Evolutionary conservation across 176 grass and related monocot genomes (phyloP).

Genomic region (Oryza glaberrima): DNA sequence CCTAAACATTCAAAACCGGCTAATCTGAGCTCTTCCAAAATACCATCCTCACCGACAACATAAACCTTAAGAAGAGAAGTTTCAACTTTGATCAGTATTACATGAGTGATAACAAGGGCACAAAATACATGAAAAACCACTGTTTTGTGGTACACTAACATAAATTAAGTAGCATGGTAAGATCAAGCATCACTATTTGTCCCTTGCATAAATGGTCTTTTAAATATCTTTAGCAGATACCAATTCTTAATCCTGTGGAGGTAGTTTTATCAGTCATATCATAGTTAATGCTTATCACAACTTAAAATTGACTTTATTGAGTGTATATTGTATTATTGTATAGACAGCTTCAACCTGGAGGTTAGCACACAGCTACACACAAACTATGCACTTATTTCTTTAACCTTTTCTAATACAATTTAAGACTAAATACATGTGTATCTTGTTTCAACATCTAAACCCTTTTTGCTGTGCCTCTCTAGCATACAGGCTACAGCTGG

Average conservation of each 20-base stretch:
- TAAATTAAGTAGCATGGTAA: conserved; percentile 13
- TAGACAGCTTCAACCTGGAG: neutral
- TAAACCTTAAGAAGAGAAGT: conserved; percentile 65
- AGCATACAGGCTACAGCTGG: neutral
- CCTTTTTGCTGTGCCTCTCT: neutral
- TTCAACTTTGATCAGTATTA: conserved; percentile 37
- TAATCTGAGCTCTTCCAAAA: conserved; percentile 86
- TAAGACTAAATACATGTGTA: neutral
- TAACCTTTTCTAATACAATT: neutral
- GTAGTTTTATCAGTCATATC: conserved; percentile 1
- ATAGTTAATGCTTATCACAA: neutral
- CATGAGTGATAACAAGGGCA: neutral
- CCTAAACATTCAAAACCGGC: conserved; percentile 93
- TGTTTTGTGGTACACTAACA: conserved; percentile 7
- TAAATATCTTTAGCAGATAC: neutral
- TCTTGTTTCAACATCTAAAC: neutral
- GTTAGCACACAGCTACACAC: neutral
- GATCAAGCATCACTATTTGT: conserved; percentile 1
- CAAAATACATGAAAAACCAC: neutral
- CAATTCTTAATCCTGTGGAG: neutral
- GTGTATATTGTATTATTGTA: neutral
- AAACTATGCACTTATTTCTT: neutral
- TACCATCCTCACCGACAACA: conserved; percentile 95
- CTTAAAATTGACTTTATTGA: neutral
- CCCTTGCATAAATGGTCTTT: neutral